Base-by-base conservation (phyloP, 139 green algal genomes). In the Volvox reticuliferus region DNA sequence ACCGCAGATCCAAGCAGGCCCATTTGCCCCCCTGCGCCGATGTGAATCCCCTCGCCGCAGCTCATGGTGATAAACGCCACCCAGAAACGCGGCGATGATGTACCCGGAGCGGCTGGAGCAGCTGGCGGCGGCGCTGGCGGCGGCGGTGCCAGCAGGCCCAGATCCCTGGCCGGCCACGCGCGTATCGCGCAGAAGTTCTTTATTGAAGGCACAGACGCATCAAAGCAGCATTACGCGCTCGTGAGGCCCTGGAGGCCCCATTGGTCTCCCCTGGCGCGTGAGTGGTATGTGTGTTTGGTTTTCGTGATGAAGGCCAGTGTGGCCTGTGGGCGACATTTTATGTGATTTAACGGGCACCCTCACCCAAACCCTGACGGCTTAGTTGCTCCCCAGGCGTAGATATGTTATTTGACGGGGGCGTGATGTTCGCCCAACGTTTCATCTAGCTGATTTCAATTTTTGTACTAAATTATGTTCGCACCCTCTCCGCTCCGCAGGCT, bases 211-310 rank as follows among this genome's bases (percentile, higher is more conserved):
- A 55, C 12, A 2, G 85, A 89, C 37, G 63, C 36, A 12, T 69
- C 85, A 9, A 82, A 82, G 69, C 69, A 89, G 69, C 44, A 33
- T 33, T 89, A 80, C 44, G 85, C 85, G 6, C 24, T 61, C 19
- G n/a, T 36, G 69, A 36, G 85, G 37, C 71, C 71, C 18, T 89
- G 85, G 85, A 35, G 85, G 85, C 85, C 85, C 19, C 28, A 2
- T 75, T 89, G 85, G 85, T 69, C 85, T n/a, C 85, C 85, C 2
- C 9, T 55, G 44, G 69, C 85, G 9, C 32, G 85, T 89, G 68
- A 30, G 83, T 89, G 22, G 26, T 55, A 2, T 79, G 2, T 37
- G 19, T 35, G 13, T 35, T 13, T 79, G 73, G 32, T 33, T 79
- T 33, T 79, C n/a, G 67, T 75, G 67, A 2, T 75, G 67, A 12